Base-by-base conservation (phyloP, 345 rosid genomes). In the Aquilaria yunnanensis region DNA sequence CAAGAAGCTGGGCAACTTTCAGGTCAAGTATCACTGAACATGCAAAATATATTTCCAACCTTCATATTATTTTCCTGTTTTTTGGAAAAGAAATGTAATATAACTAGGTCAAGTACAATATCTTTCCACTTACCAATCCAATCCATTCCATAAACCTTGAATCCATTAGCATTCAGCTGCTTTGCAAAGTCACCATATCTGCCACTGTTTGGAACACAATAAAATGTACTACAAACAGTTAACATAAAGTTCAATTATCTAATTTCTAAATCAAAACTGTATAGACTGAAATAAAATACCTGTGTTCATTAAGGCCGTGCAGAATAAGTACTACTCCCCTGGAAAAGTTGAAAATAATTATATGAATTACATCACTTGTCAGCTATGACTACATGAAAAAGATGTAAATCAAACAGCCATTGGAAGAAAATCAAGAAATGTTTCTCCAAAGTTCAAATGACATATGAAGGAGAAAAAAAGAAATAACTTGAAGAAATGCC, bases 281-380 rank as follows among this genome's bases (percentile, higher is more conserved):
- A 49, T 48, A n/a, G 16, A 56, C 37, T 23, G 16, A 14, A 69
- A 63, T 48, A 11, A 68, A 73, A 66, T 68, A 94, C 99, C 97
- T 83, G 71, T 94, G 99, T 67, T 94, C 99, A 60, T 94, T 94
- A 51, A 94, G 77, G 51, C 99, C 97, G 61, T 94, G 97, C 75
- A 90, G 51, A 55, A 94, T 70, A 71, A 94, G 68, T 70, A 88
- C 70, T 71, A 90, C 33, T 66, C 93, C 99, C 87, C 99, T 94
- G 91, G 30, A 16, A 54, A 47, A 14, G 2, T 4, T 8, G 6
- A 37, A 37, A n/a, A n/a, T n/a, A n/a, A n/a, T n/a, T n/a, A n/a
- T n/a, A n/a, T n/a, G n/a, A n/a, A n/a, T n/a, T 2, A 8, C 43
- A 37, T 37, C 4, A 8, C 43, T 4, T 37, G 43, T 37, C 43